Evolutionary conservation across 129 eudicot genomes (phyloP), one percentile per base, ranked within the genome.

Genomic region (Flaveria trinervia): DNA sequence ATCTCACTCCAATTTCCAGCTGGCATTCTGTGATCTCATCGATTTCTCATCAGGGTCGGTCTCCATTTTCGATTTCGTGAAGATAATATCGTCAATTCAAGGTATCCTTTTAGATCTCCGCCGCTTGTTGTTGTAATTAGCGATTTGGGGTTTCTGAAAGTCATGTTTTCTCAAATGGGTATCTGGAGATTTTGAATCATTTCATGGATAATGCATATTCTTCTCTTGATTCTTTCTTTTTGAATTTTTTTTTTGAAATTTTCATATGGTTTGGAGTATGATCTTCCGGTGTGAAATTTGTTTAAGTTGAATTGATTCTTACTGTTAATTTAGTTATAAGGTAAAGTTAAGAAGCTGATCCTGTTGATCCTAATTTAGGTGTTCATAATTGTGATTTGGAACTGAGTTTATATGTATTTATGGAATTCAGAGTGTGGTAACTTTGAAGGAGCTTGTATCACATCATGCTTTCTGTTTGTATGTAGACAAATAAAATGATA

Each of bases 1-100:
- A 79, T 80, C 80, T 74, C 84, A 80, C 84, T 80, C 64, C 3
- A 18, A 73, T 65, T 65, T 17, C 62, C 28, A 80, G 83, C 83
- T 80, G 60, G 18, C 79, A 73, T 73, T 65, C 55, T 67, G 22
- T 74, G 80, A 80, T 68, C 79, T 80, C 65, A 22, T 65, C 80
- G 71, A 62, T 75, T 75, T 75, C 60, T 51, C 65, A 79, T 71
- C 82, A 28, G 36, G 28, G 41, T n/a, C 16, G 60, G 65, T 70
- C 70, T 59, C 82, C 66, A 62, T 71, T 79, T 3, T 43, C 18
- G 28, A 48, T 71, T 26, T 73, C 70, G 41, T 36, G 41, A 36
- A 4, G 41, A 36, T 30, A 36, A n/a, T 54, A 22, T 61, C 68
- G 50, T 65, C 43, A 65, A 65, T 80, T 65, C n/a, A 45, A 80